phyloP scores from a whole-genome alignment of 2,329 filamentous ascomycete genomes.

The Ascochyta pisi region DNA sequence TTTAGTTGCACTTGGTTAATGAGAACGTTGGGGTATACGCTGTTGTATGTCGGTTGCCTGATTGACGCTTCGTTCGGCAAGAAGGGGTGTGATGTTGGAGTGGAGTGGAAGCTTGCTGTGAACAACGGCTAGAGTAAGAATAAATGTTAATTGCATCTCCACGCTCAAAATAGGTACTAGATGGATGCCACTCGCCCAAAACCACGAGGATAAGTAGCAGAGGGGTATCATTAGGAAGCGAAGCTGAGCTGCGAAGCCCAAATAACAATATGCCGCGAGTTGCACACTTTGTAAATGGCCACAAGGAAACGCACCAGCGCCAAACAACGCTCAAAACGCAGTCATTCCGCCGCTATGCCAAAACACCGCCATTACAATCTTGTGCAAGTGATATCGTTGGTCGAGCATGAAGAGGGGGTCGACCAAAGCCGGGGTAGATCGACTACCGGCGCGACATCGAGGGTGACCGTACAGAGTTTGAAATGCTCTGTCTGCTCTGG shows the following conservation, averaged over 20 bases:
- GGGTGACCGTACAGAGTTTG: constrained; percentile 9
- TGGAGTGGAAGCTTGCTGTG: too few species aligned
- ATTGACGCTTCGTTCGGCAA: too few species aligned
- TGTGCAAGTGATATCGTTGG: constrained; percentile 11
- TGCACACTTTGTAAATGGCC: neutral
- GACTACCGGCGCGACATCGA: constrained; percentile 16
- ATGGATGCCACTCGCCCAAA: constrained; percentile 4
- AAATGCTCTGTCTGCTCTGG: constrained; percentile 17
- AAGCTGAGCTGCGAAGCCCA: neutral
- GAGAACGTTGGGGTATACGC: too few species aligned
- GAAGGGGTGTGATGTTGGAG: too few species aligned
- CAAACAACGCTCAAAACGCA: constrained; percentile 17
- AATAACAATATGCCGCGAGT: neutral
- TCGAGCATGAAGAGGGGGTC: neutral
- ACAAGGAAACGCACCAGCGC: constrained; percentile 3
- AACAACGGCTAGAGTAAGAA: too few species aligned
- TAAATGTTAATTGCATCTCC: neutral
- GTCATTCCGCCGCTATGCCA: constrained; percentile 12
- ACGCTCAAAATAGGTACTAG: neutral
- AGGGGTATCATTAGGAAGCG: constrained; percentile 19
- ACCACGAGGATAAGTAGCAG: constrained; percentile 19
- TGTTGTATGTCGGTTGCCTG: too few species aligned
- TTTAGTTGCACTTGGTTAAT: too few species aligned
- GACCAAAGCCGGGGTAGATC: neutral
- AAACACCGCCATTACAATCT: constrained; percentile 19